Percentiles rank a stretch among this genome's conserved stretches.
Conservation (phyloP, 164 flowering plant species). For the Piper longum region DNA sequence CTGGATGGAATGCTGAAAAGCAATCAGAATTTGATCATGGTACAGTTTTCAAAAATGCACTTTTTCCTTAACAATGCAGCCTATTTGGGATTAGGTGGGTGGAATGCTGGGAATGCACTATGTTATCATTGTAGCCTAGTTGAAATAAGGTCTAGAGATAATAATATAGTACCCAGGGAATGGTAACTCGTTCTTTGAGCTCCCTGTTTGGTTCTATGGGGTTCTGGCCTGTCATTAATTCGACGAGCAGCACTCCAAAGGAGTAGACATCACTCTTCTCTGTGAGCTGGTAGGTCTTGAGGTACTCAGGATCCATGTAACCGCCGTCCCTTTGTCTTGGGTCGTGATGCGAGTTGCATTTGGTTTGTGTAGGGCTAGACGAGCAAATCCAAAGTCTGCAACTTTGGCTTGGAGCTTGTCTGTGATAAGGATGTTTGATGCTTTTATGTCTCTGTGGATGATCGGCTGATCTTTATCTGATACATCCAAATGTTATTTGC, state of each 20-base stretch:
- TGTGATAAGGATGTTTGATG: slow-evolving; percentile 61
- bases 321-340: slow-evolving; percentile 63
- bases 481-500: neutral
- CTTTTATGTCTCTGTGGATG: slow-evolving; percentile 74
- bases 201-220: slow-evolving; percentile 42
- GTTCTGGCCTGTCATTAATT: slow-evolving; percentile 50
- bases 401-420: slow-evolving; percentile 73
- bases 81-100: too few species aligned
- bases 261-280: slow-evolving; percentile 84
- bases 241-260: slow-evolving; percentile 72
- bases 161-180: slow-evolving; percentile 31
- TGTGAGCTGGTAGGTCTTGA: slow-evolving; percentile 54
- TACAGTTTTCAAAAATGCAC: too few species aligned
- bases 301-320: slow-evolving; percentile 74
- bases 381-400: slow-evolving; percentile 71
- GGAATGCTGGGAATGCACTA: too few species aligned
- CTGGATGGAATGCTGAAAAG: too few species aligned
- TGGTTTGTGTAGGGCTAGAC: slow-evolving; percentile 25
- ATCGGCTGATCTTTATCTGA: slow-evolving; percentile 44
- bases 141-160: slow-evolving; percentile 5
- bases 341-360: slow-evolving; percentile 59
- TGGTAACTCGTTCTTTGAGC: slow-evolving; percentile 28
- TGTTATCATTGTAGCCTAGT: too few species aligned
- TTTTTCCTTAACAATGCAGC: too few species aligned
- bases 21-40: too few species aligned